Conservation (phyloP, 192 early-diverging fungal species). For the Gigaspora rosea region DNA sequence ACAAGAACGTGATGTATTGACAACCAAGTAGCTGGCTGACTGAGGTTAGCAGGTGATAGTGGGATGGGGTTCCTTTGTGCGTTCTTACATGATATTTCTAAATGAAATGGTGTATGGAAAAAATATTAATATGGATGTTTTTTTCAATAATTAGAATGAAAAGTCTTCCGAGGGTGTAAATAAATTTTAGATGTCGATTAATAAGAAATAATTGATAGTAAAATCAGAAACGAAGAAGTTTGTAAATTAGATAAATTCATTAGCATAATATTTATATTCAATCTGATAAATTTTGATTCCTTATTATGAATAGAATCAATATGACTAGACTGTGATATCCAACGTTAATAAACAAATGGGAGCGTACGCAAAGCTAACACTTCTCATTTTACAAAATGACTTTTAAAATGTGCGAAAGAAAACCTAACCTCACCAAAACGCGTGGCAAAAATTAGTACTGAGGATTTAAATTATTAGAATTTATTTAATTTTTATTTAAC, state of each 20-base stretch:
- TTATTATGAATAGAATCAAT: constrained; percentile 15
- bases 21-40: constrained; percentile 28
- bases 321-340: background rate
- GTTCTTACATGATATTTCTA: constrained; percentile 22
- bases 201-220: background rate
- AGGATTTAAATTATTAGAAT: too few relatives aligned
- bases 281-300: background rate
- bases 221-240: constrained; percentile 11
- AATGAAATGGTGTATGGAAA: constrained; percentile 8
- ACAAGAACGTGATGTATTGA: constrained; percentile 30
- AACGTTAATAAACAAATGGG: background rate
- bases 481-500: too few relatives aligned
- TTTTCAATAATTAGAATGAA: constrained; percentile 5
- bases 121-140: background rate
- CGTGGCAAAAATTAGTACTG: too few relatives aligned
- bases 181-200: background rate
- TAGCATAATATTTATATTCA: background rate
- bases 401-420: too few relatives aligned
- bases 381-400: background rate
- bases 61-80: constrained; percentile 13
- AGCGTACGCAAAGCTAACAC: background rate
- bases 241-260: background rate
- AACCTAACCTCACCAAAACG: too few relatives aligned
- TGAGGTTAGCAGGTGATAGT: constrained; percentile 22
- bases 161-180: constrained; percentile 8